phyloP scores from a whole-genome alignment of 257 asterid species.

The Solanum pimpinellifolium region DNA sequence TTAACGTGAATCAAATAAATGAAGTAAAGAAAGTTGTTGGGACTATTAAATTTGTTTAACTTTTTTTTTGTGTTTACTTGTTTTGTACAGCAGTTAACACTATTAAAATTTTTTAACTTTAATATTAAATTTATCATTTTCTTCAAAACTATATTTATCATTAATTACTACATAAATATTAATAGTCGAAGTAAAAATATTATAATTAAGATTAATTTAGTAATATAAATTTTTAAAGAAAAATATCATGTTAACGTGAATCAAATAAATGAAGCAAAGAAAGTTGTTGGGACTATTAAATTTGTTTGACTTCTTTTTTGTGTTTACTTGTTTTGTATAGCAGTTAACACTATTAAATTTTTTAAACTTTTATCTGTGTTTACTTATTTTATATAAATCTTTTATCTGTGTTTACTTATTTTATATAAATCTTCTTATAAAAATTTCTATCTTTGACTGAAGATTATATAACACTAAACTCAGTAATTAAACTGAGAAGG shows the following conservation, averaged over 20 bases:
- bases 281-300: neutral
- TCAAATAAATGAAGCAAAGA: neutral
- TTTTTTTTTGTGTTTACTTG: neutral
- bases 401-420: neutral
- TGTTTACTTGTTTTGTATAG: neutral
- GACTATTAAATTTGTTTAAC: neutral
- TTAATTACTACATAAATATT: too few relatives aligned
- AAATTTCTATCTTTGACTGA: neutral
- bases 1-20: neutral
- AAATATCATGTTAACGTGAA: neutral
- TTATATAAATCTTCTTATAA: neutral
- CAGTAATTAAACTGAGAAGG: neutral
- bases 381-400: neutral
- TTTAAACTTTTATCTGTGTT: neutral
- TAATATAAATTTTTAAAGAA: too few relatives aligned
- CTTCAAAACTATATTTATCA: neutral
- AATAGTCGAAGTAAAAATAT: neutral
- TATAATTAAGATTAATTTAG: neutral
- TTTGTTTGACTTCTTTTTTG: neutral
- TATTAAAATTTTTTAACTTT: neutral
- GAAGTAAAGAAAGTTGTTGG: neutral
- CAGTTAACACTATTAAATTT: neutral
- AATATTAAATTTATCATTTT: too few relatives aligned
- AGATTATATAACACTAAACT: neutral
- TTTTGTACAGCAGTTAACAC: neutral